Percentiles rank a stretch among this genome's conserved stretches.
Evolutionary conservation across 805 yeast genomes (phyloP).

Genomic region (Grigorovia transvaalensis): DNA sequence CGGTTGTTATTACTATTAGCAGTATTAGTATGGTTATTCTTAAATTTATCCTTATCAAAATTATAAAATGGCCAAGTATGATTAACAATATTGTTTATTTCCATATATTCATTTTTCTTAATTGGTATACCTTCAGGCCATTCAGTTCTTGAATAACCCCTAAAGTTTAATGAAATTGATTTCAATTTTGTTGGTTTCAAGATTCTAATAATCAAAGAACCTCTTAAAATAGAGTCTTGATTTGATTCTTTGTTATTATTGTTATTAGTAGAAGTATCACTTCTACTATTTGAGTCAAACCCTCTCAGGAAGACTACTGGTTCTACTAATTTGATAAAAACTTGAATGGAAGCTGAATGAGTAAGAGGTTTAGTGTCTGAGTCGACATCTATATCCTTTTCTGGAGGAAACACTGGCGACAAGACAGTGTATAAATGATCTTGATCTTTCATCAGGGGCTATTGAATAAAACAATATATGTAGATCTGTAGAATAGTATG

Average conservation of each 20-base stretch:
- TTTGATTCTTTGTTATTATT: conserved; percentile 47
- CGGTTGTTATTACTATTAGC: background rate
- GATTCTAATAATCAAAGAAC: conserved; percentile 61
- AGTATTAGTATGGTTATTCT: background rate
- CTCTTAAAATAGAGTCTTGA: conserved; percentile 75
- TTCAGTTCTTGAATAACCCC: conserved; percentile 69
- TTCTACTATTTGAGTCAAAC: conserved; percentile 36
- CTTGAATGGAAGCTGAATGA: conserved; percentile 52
- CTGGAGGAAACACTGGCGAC: conserved; percentile 41
- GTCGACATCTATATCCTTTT: conserved; percentile 40
- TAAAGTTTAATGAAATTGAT: conserved; percentile 47
- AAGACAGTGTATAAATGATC: conserved; percentile 15
- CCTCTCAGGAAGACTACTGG: conserved; percentile 75
- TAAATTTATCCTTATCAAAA: conserved; percentile 34
- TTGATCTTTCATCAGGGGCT: conserved; percentile 1
- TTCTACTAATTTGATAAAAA: conserved; percentile 72
- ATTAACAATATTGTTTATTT: conserved; percentile 51
- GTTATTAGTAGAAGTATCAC: conserved; percentile 10
- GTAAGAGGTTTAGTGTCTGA: conserved; percentile 39
- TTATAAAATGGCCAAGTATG: conserved; percentile 90
- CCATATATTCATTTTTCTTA: conserved; percentile 55
- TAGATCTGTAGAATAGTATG: background rate
- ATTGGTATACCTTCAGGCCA: conserved; percentile 99
- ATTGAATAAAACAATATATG: background rate
- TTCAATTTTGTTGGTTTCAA: conserved; percentile 65